These are phyloP conservation scores for Fraxinus cuspidata DNA, from an alignment of 257 asterid species.

Conservation along the genomic window DNA sequence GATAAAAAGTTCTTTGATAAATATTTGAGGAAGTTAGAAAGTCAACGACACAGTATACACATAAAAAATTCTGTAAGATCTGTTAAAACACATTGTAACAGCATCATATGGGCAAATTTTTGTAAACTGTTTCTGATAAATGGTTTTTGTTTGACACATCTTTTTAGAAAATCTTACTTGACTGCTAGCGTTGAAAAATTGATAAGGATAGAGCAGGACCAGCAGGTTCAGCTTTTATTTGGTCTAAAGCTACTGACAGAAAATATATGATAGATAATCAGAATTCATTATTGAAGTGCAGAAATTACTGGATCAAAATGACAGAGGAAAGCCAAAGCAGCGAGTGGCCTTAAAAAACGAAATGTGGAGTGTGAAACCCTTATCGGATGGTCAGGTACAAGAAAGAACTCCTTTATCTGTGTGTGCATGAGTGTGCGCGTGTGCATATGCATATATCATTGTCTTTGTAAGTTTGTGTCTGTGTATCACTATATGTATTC, in stretches of 20 bases:
- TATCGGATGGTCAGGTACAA: slow-evolving; percentile 92
- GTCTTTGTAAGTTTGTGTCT: background rate
- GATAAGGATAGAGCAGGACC: background rate
- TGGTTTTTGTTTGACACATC: slow-evolving; percentile 18
- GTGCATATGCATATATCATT: background rate
- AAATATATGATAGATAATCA: slow-evolving; percentile 14
- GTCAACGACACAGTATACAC: background rate
- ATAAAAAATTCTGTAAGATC: background rate
- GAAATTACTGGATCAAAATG: slow-evolving; percentile 85
- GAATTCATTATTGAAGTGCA: slow-evolving; percentile 51
- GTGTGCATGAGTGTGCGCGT: slow-evolving; percentile 20
- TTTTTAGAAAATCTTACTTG: slow-evolving; percentile 11
- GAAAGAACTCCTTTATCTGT: slow-evolving; percentile 11
- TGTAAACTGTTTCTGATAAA: slow-evolving; percentile 8
- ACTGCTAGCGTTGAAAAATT: slow-evolving; percentile 1
- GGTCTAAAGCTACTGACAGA: slow-evolving; percentile 10
- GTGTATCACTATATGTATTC: slow-evolving; percentile 8
- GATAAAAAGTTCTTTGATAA: background rate
- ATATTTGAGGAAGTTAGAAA: background rate
- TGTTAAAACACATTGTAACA: background rate
- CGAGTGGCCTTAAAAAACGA: slow-evolving; percentile 83
- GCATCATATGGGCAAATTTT: background rate
- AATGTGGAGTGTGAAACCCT: slow-evolving; percentile 85
- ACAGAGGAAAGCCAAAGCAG: slow-evolving; percentile 69
- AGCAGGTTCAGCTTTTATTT: slow-evolving; percentile 10